Base-by-base conservation (phyloP, 140 eudicot genomes). In the Cichorium intybus region DNA sequence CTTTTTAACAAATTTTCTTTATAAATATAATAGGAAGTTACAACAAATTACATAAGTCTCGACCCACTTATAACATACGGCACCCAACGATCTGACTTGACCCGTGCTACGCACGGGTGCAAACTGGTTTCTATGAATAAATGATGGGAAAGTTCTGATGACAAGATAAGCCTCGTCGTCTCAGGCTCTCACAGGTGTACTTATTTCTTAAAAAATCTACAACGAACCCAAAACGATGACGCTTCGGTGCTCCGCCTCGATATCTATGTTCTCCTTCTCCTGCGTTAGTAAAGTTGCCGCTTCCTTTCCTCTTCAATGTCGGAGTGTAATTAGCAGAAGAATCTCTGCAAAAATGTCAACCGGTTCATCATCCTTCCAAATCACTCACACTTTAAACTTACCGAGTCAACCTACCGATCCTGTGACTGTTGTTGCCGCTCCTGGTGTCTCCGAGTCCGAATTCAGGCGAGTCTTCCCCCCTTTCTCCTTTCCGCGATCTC, bases 381-480 rank as follows among this genome's bases (percentile, higher is more conserved):
- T 79, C 63, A 76, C 77, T 64, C 96, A 85, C 62, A 77, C 82
- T 45, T 59, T 91, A 74, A 72, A 55, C 26, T 64, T 92, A 43
- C 87, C 94, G 18, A 54, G 58, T 76, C 99, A 84, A 76, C 82
- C 69, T 69, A 82, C 18, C 56, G 82, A 87, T 37, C 84, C 84
- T 22, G 84, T 91, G 22, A 57, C 74, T 2, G 77, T 88, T 56
- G 69, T 79, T 22, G 99, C 99, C 37, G 95, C 90, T 21, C 81
- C 95, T 50, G 99, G 99, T 33, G 62, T 88, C 60, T 79, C 99
- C 56, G 77, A 79, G 17, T 46, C 87, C 28, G 94, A 93, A 15
- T 88, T 93, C 89, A 88, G 88, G 97, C 55, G 56, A 72, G 73
- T 50, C 6, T 10, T 35, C 53, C 55, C 16, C 15, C 28, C 10